Evolutionary conservation across 2,329 filamentous ascomycete genomes (phyloP).

Genomic region (Scopulariopsis brevicaulis): DNA sequence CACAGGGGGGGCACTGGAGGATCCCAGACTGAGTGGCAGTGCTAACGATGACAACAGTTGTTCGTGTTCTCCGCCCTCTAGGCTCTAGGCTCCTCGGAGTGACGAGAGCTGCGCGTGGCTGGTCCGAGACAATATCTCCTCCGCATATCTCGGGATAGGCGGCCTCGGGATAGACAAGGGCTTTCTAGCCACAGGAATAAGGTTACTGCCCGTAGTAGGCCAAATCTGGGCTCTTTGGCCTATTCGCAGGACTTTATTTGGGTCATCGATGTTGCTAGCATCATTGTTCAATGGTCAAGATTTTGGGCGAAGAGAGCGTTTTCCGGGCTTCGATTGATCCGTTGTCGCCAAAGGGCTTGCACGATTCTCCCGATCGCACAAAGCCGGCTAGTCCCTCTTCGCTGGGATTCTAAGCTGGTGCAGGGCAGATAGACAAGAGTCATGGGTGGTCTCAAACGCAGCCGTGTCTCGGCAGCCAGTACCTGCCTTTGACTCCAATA

Average conservation of each 20-base stretch:
- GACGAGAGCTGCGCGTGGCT: not conserved
- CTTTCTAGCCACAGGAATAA: not conserved
- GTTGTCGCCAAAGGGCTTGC: not conserved
- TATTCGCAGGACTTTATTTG: not conserved
- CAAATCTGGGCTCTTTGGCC: not conserved
- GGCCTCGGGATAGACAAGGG: not conserved
- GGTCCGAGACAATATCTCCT: not conserved
- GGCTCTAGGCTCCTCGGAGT: constrained; percentile 3
- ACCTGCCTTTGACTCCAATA: not conserved
- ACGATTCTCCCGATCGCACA: not conserved
- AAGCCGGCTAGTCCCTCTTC: not conserved
- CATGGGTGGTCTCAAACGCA: not conserved
- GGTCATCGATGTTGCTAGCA: not conserved
- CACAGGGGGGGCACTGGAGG: not conserved
- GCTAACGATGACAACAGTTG: constrained; percentile 35
- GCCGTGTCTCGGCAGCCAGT: not conserved
- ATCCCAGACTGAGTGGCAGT: not conserved
- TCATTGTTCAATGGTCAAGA: not conserved
- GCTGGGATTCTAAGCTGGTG: not conserved
- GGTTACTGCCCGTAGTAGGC: not conserved
- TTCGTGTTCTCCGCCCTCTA: constrained; percentile 73
- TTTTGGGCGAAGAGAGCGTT: not conserved
- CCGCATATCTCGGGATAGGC: not conserved
- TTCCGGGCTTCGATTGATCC: not conserved
- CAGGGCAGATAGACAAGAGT: not conserved